Percentiles rank a stretch among this genome's conserved stretches.
Evolutionary conservation across 768 basidiomycete genomes (phyloP).

Genomic region (Sarcodon aspratus): DNA sequence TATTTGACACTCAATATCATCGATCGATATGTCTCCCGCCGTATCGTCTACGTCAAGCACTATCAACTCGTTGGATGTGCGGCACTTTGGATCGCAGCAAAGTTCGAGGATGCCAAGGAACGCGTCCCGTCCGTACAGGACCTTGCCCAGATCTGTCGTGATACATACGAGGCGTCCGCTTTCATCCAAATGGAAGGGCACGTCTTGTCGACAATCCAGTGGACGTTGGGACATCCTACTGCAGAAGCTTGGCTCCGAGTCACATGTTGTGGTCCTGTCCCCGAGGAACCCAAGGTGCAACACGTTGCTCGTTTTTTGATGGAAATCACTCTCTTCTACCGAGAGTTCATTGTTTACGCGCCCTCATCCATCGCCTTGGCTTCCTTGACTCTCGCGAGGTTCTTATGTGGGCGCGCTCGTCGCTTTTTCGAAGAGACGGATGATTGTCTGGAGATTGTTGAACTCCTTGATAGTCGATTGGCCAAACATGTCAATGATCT

Average conservation of each 20-base stretch:
- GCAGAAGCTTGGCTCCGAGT: slow-evolving; percentile 95
- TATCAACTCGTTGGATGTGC: slow-evolving; percentile 99
- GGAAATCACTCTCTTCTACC: slow-evolving; percentile 98
- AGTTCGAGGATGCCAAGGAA: slow-evolving; percentile 98
- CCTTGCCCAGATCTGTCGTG: slow-evolving; percentile 88
- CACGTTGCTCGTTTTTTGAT: slow-evolving; percentile 96
- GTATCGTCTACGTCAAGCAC: slow-evolving; percentile 97
- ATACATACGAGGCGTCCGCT: slow-evolving; percentile 93
- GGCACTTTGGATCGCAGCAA: slow-evolving; percentile 97
- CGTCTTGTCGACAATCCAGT: slow-evolving; percentile 90
- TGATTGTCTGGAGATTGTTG: slow-evolving; percentile 74
- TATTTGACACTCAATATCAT: slow-evolving; percentile 98
- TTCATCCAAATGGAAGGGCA: slow-evolving; percentile 99
- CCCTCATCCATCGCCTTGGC: slow-evolving; percentile 88
- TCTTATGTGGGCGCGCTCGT: slow-evolving; percentile 72
- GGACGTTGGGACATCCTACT: slow-evolving; percentile 94
- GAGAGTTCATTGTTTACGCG: slow-evolving; percentile 82
- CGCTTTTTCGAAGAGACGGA: slow-evolving; percentile 78
- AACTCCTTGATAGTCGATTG: slow-evolving; percentile 77
- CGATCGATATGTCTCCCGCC: slow-evolving; percentile 97
- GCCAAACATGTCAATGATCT: slow-evolving; percentile 84
- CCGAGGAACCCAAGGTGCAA: slow-evolving; percentile 86
- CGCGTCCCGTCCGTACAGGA: slow-evolving; percentile 94
- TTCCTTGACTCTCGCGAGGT: slow-evolving; percentile 79
- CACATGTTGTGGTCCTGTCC: slow-evolving; percentile 59